phyloP scores from a whole-genome alignment of 2,329 filamentous ascomycete genomes.

The Diaporthe sp. region DNA sequence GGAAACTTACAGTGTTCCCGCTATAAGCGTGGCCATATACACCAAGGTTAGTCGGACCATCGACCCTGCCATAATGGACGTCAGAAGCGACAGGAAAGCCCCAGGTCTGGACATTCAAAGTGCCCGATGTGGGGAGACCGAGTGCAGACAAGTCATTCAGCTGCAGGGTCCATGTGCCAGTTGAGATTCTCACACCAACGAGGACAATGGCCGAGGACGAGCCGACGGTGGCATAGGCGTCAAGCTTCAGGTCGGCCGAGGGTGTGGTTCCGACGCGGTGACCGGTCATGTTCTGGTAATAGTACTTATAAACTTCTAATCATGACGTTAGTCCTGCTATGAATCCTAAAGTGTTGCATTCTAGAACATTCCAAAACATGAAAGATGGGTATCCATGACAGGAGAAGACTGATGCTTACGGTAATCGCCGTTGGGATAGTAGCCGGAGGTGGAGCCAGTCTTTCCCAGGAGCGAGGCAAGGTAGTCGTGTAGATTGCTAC shows the following conservation, averaged over 20 bases:
- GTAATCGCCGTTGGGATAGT: slow-evolving; percentile 46
- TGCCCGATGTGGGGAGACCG: slow-evolving; percentile 45
- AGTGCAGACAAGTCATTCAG: slow-evolving; percentile 46
- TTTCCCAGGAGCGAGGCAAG: slow-evolving; percentile 53
- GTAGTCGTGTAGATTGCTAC: slow-evolving; percentile 54
- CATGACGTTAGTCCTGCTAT: not conserved
- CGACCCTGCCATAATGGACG: slow-evolving; percentile 41
- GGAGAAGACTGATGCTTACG: slow-evolving; percentile 28
- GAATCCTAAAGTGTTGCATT: not conserved
- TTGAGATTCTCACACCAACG: slow-evolving; percentile 44
- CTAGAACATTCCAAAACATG: not conserved
- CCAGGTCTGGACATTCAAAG: slow-evolving; percentile 46
- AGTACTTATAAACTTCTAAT: too few species aligned
- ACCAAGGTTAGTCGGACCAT: slow-evolving; percentile 45
- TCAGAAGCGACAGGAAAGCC: slow-evolving; percentile 39
- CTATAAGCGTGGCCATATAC: slow-evolving; percentile 46
- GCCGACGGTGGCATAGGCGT: slow-evolving; percentile 50
- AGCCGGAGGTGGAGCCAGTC: slow-evolving; percentile 31
- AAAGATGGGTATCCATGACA: not conserved
- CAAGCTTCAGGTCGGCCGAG: slow-evolving; percentile 48
- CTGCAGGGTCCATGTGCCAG: slow-evolving; percentile 47
- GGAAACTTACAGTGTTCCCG: slow-evolving; percentile 48
- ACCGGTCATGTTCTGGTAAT: slow-evolving; percentile 53
- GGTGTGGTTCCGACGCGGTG: slow-evolving; percentile 48
- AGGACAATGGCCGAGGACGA: slow-evolving; percentile 47